Percentiles rank a stretch among this genome's conserved stretches.
Evolutionary conservation across 371 early-diverging fungal genomes (phyloP).

Genomic region (Lichtheimia ramosa): DNA sequence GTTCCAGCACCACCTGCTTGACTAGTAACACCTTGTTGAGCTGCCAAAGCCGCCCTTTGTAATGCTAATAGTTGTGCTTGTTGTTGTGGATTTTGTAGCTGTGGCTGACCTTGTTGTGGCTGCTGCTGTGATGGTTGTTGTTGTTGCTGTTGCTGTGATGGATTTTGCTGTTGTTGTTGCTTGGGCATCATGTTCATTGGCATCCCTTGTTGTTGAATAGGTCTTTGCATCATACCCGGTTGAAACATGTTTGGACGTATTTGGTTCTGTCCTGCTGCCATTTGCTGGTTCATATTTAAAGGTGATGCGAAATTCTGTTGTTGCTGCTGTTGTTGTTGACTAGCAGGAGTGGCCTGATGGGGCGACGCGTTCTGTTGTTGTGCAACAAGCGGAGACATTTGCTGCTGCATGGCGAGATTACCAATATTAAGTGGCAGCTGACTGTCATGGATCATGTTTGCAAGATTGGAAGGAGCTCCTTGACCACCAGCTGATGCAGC

Average conservation of each 20-base stretch:
- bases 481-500: background rate
- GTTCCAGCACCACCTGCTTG: constrained; percentile 2
- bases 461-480: constrained; percentile 16
- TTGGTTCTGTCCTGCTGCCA: constrained; percentile 23
- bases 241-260: constrained; percentile 33
- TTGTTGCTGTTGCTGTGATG: constrained; percentile 15
- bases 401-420: constrained; percentile 32
- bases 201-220: constrained; percentile 17
- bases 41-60: constrained; percentile 29
- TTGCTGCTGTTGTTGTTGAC: constrained; percentile 35
- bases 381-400: constrained; percentile 44
- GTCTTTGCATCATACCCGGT: constrained; percentile 29
- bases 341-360: background rate
- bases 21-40: constrained; percentile 11
- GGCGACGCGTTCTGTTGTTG: constrained; percentile 32
- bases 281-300: constrained; percentile 15
- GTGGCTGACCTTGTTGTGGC: constrained; percentile 7
- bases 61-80: constrained; percentile 27
- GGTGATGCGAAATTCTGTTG: constrained; percentile 46
- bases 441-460: constrained; percentile 33
- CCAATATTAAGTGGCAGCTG: constrained; percentile 28
- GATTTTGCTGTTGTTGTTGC: constrained; percentile 12
- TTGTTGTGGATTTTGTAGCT: too few species aligned
- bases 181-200: background rate
- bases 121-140: constrained; percentile 3